Conservation (phyloP, 2,329 filamentous ascomycete species). For the Pleoardoris graminearum region DNA sequence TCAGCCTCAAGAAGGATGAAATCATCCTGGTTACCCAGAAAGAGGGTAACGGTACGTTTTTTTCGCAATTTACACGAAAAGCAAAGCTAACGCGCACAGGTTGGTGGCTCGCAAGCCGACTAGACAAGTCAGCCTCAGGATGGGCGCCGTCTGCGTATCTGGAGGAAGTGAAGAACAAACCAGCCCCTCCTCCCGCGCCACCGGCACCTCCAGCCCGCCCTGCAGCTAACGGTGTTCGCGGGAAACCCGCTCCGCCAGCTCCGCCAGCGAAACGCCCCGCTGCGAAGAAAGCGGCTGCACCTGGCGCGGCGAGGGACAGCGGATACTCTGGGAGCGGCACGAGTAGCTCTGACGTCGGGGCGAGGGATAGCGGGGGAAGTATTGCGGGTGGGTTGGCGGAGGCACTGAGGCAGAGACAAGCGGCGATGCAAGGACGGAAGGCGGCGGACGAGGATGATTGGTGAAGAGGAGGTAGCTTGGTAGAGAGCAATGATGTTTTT, state of each 20-base stretch:
- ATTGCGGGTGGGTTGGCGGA: constrained; percentile 56
- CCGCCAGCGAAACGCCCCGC: constrained; percentile 81
- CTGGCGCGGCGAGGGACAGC: constrained; percentile 69
- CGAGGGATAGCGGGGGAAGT: constrained; percentile 47
- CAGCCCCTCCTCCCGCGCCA: constrained; percentile 60
- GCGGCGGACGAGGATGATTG: constrained; percentile 46
- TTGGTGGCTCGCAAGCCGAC: constrained; percentile 91
- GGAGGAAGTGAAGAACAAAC: constrained; percentile 69
- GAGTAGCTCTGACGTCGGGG: constrained; percentile 42
- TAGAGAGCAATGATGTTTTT: background rate
- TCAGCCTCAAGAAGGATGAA: constrained; percentile 78
- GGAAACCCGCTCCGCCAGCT: constrained; percentile 73
- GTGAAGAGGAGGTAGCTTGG: constrained; percentile 19
- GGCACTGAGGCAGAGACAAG: constrained; percentile 53
- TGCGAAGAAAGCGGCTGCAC: constrained; percentile 69
- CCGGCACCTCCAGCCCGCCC: constrained; percentile 55
- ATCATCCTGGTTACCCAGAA: constrained; percentile 90
- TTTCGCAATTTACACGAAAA: background rate
- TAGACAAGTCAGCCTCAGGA: constrained; percentile 70
- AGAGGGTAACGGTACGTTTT: constrained; percentile 81
- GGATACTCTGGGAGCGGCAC: constrained; percentile 51
- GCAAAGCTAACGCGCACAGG: constrained; percentile 57
- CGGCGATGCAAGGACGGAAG: constrained; percentile 52
- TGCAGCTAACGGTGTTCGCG: constrained; percentile 62
- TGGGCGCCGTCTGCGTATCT: constrained; percentile 96